Evolutionary conservation across 768 basidiomycete species (phyloP).

Genomic region (Suillus tomentosus): DNA sequence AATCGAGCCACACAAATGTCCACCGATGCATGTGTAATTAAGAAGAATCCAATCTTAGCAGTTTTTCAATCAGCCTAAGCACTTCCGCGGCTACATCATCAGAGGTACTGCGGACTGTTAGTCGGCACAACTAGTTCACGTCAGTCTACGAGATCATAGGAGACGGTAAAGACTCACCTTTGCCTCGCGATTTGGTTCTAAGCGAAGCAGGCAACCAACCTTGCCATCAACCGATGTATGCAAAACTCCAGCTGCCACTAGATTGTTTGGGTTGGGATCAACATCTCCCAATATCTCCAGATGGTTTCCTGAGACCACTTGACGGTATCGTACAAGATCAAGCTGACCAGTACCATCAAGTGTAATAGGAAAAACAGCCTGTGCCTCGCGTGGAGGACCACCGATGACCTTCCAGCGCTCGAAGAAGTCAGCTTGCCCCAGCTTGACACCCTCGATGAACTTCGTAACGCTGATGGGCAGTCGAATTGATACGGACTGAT

Average conservation of each 20-base stretch:
- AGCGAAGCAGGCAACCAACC: constrained; percentile 88
- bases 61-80: constrained; percentile 49
- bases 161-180: constrained; percentile 58
- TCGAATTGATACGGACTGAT: constrained; percentile 81
- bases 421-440: constrained; percentile 87
- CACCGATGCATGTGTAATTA: constrained; percentile 2
- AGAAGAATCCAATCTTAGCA: constrained; percentile 33
- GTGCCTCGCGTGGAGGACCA: constrained; percentile 90
- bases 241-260: constrained; percentile 94
- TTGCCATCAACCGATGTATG: constrained; percentile 92
- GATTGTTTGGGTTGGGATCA: constrained; percentile 92
- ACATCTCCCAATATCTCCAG: constrained; percentile 80
- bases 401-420: constrained; percentile 98
- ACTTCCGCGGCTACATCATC: constrained; percentile 82
- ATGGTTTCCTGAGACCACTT: constrained; percentile 76
- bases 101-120: constrained; percentile 95
- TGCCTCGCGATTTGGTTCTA: constrained; percentile 95
- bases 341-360: constrained; percentile 70
- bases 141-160: constrained; percentile 7
- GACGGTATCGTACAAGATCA: constrained; percentile 70
- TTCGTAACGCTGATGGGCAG: constrained; percentile 88
- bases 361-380: constrained; percentile 80
- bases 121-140: constrained; percentile 71
- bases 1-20: constrained; percentile 4
- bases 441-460: constrained; percentile 91